Conservation (phyloP, 2,329 filamentous ascomycete genomes). For the Cladophialophora exuberans region DNA sequence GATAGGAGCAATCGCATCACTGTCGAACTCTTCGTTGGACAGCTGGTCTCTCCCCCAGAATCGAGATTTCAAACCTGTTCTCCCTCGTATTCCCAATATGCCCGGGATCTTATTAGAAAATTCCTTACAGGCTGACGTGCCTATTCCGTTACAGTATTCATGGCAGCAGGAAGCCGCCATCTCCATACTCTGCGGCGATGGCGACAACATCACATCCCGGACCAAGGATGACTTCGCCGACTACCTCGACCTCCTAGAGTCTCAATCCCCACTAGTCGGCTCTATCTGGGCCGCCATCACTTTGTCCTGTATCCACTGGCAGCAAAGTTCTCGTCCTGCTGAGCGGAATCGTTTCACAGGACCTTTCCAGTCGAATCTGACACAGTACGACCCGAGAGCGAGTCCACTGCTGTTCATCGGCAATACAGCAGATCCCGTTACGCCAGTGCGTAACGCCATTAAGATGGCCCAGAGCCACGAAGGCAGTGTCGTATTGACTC, state of each 20-base stretch:
- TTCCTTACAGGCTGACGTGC: constrained; percentile 4
- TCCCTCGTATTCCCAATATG: neutral
- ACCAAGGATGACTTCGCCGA: constrained; percentile 27
- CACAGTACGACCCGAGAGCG: constrained; percentile 32
- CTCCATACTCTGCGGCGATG: constrained; percentile 34
- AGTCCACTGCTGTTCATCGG: constrained; percentile 61
- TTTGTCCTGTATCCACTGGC: constrained; percentile 44
- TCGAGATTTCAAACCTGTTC: constrained; percentile 11
- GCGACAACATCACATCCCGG: constrained; percentile 29
- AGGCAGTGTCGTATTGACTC: constrained; percentile 48
- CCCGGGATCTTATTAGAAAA: neutral
- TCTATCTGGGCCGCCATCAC: constrained; percentile 42
- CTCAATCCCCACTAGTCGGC: constrained; percentile 31
- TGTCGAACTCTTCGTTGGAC: neutral
- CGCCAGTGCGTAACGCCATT: constrained; percentile 50
- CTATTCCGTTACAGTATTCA: constrained; percentile 20
- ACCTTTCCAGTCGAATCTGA: constrained; percentile 31
- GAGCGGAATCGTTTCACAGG: constrained; percentile 43
- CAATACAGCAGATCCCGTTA: constrained; percentile 63
- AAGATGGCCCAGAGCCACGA: constrained; percentile 47
- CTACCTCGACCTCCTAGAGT: constrained; percentile 25
- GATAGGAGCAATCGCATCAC: neutral
- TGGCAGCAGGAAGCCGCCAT: constrained; percentile 26
- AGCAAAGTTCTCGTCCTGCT: constrained; percentile 31
- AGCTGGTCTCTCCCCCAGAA: neutral